These are phyloP conservation scores for Pisolithus sp. DNA, from an alignment of 768 basidiomycete genomes.

Conservation along the genomic window DNA sequence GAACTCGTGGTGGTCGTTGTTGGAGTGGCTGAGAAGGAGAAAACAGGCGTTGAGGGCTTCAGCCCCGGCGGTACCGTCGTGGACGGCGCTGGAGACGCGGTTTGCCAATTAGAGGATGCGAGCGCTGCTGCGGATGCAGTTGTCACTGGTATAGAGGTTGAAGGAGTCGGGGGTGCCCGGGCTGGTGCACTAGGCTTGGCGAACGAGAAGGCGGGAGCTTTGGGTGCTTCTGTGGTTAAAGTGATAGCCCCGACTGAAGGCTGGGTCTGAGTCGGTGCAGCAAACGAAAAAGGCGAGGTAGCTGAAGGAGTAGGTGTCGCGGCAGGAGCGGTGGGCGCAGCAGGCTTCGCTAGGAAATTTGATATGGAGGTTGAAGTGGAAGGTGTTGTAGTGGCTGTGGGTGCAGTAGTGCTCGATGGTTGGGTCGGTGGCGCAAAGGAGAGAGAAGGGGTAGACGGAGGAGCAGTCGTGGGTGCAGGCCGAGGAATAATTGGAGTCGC, in stretches of 20 bases:
- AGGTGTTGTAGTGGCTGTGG: conserved; percentile 1
- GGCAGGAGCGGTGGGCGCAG: conserved; percentile 3
- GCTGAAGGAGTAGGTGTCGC: not conserved
- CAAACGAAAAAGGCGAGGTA: conserved; percentile 4
- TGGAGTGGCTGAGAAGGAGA: conserved; percentile 15
- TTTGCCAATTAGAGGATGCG: not conserved
- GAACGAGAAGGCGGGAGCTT: conserved; percentile 8
- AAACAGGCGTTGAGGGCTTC: conserved; percentile 6
- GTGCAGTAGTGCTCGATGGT: conserved; percentile 2
- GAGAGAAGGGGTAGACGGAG: conserved; percentile 8
- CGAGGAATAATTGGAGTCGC: conserved; percentile 5
- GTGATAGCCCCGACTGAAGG: conserved; percentile 7
- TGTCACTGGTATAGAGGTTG: conserved; percentile 4
- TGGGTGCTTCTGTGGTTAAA: conserved; percentile 7
- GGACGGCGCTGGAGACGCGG: conserved; percentile 5
- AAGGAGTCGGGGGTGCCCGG: conserved; percentile 5
- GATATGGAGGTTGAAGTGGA: conserved; percentile 13
- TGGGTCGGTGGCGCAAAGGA: conserved; percentile 14
- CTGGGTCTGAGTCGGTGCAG: conserved; percentile 7
- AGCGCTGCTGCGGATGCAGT: conserved; percentile 17
- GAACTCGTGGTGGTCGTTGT: conserved; percentile 1
- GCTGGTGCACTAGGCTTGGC: conserved; percentile 16
- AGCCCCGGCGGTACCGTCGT: conserved; percentile 7
- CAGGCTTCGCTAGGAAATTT: conserved; percentile 29
- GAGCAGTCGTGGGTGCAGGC: conserved; percentile 4